Evolutionary conservation across 139 green algal genomes (phyloP), one percentile per base, ranked within the genome.

Genomic region (Astrephomene gubernaculifera): DNA sequence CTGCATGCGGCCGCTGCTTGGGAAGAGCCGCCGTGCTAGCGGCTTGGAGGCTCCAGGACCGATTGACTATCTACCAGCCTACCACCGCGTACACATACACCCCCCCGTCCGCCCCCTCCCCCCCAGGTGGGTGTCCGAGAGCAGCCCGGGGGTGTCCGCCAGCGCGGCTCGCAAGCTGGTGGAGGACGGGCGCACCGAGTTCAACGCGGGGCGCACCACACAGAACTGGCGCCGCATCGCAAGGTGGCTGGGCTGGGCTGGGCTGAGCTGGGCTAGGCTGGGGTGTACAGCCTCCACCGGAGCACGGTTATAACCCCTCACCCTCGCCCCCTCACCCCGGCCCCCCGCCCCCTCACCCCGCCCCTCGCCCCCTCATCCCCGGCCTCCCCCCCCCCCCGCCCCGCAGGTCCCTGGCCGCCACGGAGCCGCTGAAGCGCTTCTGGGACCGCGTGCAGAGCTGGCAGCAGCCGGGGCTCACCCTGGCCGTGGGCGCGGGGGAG

Each of bases 171-270:
- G 44, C 44, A 75, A 76, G 64, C 79, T 85, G 31, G 25, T 76
- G 64, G 79, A 85, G 63, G 79, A 85, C 61, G 79, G 79, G 1
- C 44, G 79, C 19, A 74, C 63, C 8, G 79, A 85, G 43, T 85
- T 85, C 79, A 85, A 75, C 63, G 19, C 44, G 22, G 79, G 39
- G 21, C 17, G 79, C 2, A 76, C 79, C 31, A 72, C 31, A 1
- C 79, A 85, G 64, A 67, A 84, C 78, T 84, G 78, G 78, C 27
- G 41, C 6, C 78, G 78, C 31, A 84, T 84, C 14, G 78, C 41
- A 29, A 63, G 31, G 78, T 84, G 44, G 6, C 41, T 38, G 69
- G 10, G n/a, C n/a, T n/a, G 61, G 54, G 49, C 12, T n/a, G 57
- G 57, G 14, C 14, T 65, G 49, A 57, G n/a, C n/a, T n/a, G n/a